Evolutionary conservation across 202 grass and related monocot species (phyloP).

Genomic region (Panicum virgatum): DNA sequence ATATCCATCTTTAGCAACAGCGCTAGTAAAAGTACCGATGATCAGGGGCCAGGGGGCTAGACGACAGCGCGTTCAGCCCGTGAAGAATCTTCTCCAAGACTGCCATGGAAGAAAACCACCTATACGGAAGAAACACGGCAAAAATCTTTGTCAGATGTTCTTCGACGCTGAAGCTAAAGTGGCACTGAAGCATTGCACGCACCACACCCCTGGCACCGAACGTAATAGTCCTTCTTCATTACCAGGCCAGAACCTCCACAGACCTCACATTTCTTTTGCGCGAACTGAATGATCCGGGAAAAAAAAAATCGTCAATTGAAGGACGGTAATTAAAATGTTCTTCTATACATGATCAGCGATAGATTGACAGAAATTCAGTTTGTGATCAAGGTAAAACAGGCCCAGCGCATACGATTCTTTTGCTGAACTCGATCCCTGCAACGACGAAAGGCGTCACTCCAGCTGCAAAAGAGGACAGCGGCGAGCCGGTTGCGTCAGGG

Average conservation of each 20-base stretch:
- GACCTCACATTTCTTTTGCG: conserved; percentile 73
- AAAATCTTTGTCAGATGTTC: neutral
- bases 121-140: conserved; percentile 26
- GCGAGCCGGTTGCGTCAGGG: neutral
- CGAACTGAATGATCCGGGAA: conserved; percentile 39
- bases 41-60: too few species aligned
- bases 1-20: neutral
- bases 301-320: neutral
- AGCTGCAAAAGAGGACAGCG: conserved; percentile 49
- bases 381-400: neutral
- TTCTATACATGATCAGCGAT: neutral
- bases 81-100: conserved; percentile 92
- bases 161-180: neutral
- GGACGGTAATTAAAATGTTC: neutral
- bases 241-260: conserved; percentile 87
- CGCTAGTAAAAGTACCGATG: too few species aligned
- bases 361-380: neutral
- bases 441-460: conserved; percentile 78
- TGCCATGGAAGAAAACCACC: conserved; percentile 97
- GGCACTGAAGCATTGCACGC: conserved; percentile 33
- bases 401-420: conserved; percentile 69
- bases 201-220: conserved; percentile 87
- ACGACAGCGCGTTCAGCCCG: conserved; percentile 46
- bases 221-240: conserved; percentile 54
- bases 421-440: conserved; percentile 84